These are phyloP conservation scores for Urtica urens DNA, from an alignment of 306 rosid genomes.

Conservation along the genomic window DNA sequence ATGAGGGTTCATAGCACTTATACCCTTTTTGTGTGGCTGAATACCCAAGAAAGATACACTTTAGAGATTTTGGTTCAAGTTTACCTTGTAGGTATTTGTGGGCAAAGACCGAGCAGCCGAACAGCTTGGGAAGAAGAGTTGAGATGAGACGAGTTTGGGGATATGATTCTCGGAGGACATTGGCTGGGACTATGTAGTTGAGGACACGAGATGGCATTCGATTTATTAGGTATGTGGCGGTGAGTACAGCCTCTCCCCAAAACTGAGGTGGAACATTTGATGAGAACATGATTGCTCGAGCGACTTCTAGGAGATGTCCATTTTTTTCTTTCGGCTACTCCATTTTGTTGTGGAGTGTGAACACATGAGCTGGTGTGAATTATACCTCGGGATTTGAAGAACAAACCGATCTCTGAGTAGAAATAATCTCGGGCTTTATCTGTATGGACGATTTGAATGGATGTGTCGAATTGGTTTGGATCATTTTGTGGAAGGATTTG, in stretches of 20 bases:
- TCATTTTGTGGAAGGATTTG: not conserved
- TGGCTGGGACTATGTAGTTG: not conserved
- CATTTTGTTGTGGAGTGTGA: slow-evolving; percentile 1
- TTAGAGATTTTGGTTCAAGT: not conserved
- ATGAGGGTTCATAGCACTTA: not conserved
- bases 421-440: not conserved
- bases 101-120: not conserved
- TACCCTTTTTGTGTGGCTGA: not conserved
- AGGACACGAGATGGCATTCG: not conserved
- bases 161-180: not conserved
- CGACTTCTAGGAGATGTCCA: not conserved
- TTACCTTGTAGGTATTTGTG: not conserved
- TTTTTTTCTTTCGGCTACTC: not conserved
- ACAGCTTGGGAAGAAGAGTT: not conserved
- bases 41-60: not conserved
- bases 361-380: not conserved
- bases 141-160: not conserved
- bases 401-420: not conserved
- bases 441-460: not conserved
- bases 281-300: not conserved
- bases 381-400: not conserved
- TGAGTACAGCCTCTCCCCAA: not conserved
- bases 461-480: not conserved
- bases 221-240: not conserved
- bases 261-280: not conserved